phyloP scores from a whole-genome alignment of 108 stramenopile species.

The Aurantiochytrium sp. region DNA sequence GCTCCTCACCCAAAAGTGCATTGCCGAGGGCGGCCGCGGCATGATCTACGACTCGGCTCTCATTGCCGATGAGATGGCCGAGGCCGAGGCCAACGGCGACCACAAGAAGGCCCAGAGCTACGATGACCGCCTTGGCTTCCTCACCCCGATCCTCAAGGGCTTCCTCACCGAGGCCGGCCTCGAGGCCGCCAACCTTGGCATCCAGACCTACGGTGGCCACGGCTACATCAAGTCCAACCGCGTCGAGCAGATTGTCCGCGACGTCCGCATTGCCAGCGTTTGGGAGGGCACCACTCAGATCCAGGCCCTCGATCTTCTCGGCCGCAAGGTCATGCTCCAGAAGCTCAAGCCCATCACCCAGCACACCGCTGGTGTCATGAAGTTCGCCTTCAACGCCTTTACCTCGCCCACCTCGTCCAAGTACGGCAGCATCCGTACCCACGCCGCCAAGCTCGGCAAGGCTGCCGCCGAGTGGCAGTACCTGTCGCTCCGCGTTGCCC shows the following conservation, averaged over 20 bases:
- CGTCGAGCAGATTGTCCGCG: constrained; percentile 26
- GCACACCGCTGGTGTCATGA: not conserved
- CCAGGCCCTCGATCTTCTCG: constrained; percentile 31
- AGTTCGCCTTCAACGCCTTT: not conserved
- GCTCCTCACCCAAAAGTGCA: constrained; percentile 24
- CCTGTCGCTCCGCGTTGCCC: not conserved
- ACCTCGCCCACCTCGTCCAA: not conserved
- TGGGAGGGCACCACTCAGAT: constrained; percentile 35
- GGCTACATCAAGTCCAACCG: constrained; percentile 30
- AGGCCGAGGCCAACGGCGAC: constrained; percentile 13
- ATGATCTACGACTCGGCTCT: constrained; percentile 22
- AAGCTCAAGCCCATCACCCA: constrained; percentile 18
- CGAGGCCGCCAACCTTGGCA: constrained; percentile 13
- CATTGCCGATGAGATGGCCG: not conserved
- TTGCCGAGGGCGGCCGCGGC: constrained; percentile 20
- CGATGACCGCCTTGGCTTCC: constrained; percentile 23
- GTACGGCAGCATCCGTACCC: not conserved
- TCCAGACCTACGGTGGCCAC: constrained; percentile 32
- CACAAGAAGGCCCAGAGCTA: constrained; percentile 10
- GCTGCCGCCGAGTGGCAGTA: constrained; percentile 5
- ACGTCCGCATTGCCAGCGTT: constrained; percentile 13
- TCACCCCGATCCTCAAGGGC: constrained; percentile 32
- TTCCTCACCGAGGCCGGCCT: constrained; percentile 23
- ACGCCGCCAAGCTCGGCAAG: not conserved
- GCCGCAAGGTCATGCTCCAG: constrained; percentile 23